Conservation (phyloP, 257 asterid species). For the Fraxinus cuspidata region DNA sequence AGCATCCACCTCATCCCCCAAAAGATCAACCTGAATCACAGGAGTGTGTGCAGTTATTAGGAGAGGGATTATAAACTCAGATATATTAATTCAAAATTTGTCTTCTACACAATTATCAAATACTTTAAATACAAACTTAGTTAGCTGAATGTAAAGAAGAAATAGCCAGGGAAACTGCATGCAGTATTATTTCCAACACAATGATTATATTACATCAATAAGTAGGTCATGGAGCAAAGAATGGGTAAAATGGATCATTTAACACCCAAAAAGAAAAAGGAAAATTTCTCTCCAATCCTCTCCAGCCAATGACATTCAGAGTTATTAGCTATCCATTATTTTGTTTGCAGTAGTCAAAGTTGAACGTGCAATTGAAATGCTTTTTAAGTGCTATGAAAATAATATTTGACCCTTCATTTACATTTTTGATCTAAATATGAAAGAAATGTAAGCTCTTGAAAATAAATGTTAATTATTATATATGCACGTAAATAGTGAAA, state of each 20-base stretch:
- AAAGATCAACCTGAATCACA: conserved; percentile 79
- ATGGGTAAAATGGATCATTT: background rate
- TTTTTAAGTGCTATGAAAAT: no score
- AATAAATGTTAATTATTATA: no score
- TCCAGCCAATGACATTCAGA: background rate
- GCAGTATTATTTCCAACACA: background rate
- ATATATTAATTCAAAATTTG: background rate
- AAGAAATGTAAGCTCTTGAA: no score
- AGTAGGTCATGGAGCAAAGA: conserved; percentile 5
- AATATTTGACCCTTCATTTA: no score
- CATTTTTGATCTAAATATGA: no score
- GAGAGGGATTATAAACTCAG: background rate
- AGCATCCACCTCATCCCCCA: conserved; percentile 92
- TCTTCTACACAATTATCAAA: background rate
- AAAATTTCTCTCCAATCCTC: background rate
- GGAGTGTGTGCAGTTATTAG: background rate
- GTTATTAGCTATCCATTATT: background rate
- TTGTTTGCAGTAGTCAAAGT: no score
- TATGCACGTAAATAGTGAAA: no score
- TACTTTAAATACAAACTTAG: background rate
- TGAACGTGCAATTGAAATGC: no score
- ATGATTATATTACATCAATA: conserved; percentile 3
- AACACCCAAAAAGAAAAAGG: background rate
- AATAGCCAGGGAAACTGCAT: background rate
- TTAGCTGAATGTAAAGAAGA: background rate